Percentiles rank a stretch among this genome's conserved stretches.
Evolutionary conservation across 352 stramenopile genomes (phyloP).

Genomic region (Blastocystis sp.): DNA sequence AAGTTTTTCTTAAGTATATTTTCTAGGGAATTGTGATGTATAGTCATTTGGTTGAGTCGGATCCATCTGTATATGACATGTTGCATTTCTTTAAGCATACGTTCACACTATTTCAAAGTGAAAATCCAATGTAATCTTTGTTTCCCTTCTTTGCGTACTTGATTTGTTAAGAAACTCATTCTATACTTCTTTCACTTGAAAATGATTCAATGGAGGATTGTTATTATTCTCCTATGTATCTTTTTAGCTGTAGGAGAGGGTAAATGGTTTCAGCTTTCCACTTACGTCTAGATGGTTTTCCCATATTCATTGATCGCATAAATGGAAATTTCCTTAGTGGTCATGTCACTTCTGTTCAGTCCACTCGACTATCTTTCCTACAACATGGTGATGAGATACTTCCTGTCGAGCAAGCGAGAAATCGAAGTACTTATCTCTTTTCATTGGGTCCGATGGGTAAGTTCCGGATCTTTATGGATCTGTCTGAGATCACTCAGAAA

Average conservation of each 20-base stretch:
- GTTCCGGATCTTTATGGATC: neutral
- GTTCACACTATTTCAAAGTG: constrained; percentile 24
- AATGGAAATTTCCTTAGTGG: neutral
- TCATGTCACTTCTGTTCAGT: neutral
- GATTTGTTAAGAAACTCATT: neutral
- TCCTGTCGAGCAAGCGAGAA: neutral
- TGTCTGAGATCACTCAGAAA: neutral
- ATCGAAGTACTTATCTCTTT: neutral
- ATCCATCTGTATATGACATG: constrained; percentile 22
- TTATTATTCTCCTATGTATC: neutral
- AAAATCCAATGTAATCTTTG: neutral
- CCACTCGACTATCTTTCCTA: neutral
- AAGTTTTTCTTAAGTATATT: neutral
- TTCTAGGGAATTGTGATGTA: neutral
- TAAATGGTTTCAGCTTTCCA: neutral
- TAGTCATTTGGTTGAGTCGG: constrained; percentile 4
- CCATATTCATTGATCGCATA: neutral
- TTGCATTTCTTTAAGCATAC: constrained; percentile 59
- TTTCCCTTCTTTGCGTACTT: neutral
- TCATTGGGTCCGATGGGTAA: neutral
- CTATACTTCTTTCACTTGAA: no score
- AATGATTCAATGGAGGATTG: no score
- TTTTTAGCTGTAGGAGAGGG: neutral
- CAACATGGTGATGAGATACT: neutral
- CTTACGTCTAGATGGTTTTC: neutral